Evolutionary conservation across 148 eudicot genomes (phyloP).

Genomic region (Rhododendron henanense): DNA sequence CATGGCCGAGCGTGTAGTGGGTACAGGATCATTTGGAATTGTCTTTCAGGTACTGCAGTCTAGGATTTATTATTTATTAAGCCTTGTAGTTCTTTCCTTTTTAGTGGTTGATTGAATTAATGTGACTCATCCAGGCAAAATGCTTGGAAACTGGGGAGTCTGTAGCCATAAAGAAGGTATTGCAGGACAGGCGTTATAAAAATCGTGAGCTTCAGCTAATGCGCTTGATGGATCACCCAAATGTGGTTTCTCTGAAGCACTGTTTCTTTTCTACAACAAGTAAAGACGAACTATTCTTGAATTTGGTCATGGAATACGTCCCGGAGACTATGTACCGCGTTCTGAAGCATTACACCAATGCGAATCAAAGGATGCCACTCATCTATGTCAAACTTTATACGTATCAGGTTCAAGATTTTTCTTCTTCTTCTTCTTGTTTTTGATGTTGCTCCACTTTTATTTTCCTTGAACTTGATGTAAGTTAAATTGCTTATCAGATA

Average conservation of each 20-base stretch:
- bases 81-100: background rate
- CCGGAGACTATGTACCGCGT: conserved; percentile 75
- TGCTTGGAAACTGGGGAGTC: conserved; percentile 84
- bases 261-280: conserved; percentile 80
- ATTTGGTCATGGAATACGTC: conserved; percentile 82
- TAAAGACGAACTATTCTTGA: conserved; percentile 76
- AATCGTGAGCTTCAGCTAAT: conserved; percentile 76
- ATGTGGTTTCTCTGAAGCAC: conserved; percentile 70
- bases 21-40: conserved; percentile 85
- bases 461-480: background rate
- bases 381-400: conserved; percentile 76
- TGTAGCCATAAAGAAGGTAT: conserved; percentile 76
- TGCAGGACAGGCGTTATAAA: conserved; percentile 78
- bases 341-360: conserved; percentile 60
- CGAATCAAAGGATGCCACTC: conserved; percentile 76
- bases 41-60: conserved; percentile 59
- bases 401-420: conserved; percentile 49
- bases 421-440: background rate
- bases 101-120: background rate
- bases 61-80: background rate
- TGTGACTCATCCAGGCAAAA: conserved; percentile 49
- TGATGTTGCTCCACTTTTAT: background rate
- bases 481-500: conserved; percentile 38
- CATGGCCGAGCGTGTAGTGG: conserved; percentile 89
- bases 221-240: conserved; percentile 74